Evolutionary conservation across 2,329 filamentous ascomycete genomes (phyloP).

Genomic region (Botrytis elliptica): DNA sequence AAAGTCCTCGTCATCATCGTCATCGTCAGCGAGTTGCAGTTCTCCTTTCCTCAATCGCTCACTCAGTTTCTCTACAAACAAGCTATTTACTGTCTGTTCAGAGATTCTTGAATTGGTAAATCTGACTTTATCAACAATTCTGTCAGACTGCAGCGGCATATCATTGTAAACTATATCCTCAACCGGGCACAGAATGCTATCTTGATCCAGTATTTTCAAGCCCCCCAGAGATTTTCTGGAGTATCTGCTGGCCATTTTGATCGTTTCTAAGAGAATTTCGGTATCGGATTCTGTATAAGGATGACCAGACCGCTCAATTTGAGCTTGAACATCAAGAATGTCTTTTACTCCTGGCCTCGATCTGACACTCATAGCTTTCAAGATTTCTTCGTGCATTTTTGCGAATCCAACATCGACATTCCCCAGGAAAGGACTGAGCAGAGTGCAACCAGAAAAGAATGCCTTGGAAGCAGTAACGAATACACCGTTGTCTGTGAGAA

Average conservation of each 20-base stretch:
- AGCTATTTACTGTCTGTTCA: slow-evolving; percentile 9
- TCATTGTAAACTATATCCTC: slow-evolving; percentile 31
- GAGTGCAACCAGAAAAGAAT: slow-evolving; percentile 26
- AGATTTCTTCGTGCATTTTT: slow-evolving; percentile 25
- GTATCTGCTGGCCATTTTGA: slow-evolving; percentile 28
- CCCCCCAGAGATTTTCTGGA: slow-evolving; percentile 17
- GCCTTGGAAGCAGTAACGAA: slow-evolving; percentile 27
- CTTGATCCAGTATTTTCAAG: slow-evolving; percentile 30
- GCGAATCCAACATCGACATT: slow-evolving; percentile 32
- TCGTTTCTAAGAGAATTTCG: slow-evolving; percentile 32
- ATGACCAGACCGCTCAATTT: slow-evolving; percentile 26
- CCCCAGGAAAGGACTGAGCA: slow-evolving; percentile 30
- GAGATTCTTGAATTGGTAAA: slow-evolving; percentile 32
- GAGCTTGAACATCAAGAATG: slow-evolving; percentile 29
- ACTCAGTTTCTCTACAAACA: slow-evolving; percentile 30
- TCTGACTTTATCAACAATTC: slow-evolving; percentile 22
- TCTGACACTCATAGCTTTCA: slow-evolving; percentile 30
- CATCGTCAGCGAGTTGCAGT: slow-evolving; percentile 30
- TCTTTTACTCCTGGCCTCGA: slow-evolving; percentile 26
- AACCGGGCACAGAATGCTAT: slow-evolving; percentile 25
- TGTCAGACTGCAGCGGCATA: slow-evolving; percentile 3
- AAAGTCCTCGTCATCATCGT: slow-evolving; percentile 39
- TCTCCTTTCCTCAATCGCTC: slow-evolving; percentile 27
- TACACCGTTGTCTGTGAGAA: slow-evolving; percentile 20
- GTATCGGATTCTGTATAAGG: slow-evolving; percentile 29